Conservation (phyloP, 2,329 filamentous ascomycete genomes). For the Neopestalotiopsis sp. region DNA sequence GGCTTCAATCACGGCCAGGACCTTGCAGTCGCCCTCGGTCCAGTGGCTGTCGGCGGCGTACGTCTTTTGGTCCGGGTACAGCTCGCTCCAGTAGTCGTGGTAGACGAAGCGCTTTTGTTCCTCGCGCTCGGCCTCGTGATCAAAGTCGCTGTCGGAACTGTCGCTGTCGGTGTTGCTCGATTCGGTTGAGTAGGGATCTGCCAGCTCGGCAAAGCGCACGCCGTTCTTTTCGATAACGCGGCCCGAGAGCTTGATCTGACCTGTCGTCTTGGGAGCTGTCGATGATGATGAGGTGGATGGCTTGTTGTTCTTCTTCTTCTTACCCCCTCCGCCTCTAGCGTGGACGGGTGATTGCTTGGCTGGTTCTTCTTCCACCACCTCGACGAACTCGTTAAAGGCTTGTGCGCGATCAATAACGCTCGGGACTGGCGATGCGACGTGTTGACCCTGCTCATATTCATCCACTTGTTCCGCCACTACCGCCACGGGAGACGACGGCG, state of each 20-base stretch:
- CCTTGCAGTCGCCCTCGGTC: constrained; percentile 30
- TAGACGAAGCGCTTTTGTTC: constrained; percentile 24
- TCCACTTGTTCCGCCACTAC: background rate
- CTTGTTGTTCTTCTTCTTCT: background rate
- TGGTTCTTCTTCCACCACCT: background rate
- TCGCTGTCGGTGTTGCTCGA: background rate
- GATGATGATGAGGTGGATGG: background rate
- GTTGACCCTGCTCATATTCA: background rate
- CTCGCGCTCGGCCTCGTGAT: constrained; percentile 17
- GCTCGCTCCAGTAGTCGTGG: constrained; percentile 18
- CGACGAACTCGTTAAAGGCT: background rate
- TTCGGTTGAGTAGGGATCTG: constrained; percentile 7
- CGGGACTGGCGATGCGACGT: too few relatives aligned
- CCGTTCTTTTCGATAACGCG: background rate
- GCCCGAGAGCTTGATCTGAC: background rate
- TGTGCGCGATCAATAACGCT: background rate
- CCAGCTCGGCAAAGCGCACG: constrained; percentile 15
- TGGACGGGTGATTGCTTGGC: background rate
- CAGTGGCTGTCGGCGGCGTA: constrained; percentile 28
- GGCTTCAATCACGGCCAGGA: constrained; percentile 31
- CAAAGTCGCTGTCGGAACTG: background rate
- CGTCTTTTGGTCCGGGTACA: constrained; percentile 25
- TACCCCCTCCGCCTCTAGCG: constrained; percentile 2
- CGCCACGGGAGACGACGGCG: too few relatives aligned
- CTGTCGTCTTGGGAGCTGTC: background rate